Base-by-base conservation (phyloP, 2,329 filamentous ascomycete species). In the Xylaria sp. region DNA sequence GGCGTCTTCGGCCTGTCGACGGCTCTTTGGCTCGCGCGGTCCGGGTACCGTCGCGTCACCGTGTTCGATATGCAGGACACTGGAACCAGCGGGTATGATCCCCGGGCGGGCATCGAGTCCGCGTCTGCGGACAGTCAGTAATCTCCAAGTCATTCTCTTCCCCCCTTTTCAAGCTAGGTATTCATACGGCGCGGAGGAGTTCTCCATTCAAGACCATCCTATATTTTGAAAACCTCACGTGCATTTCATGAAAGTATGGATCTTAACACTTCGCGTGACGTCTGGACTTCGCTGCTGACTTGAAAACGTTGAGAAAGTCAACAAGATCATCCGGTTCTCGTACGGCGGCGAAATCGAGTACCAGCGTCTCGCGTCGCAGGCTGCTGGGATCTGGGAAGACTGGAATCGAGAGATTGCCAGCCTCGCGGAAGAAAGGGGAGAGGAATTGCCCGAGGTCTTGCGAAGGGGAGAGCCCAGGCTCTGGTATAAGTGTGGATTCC, bases 21-120 rank as follows among this genome's bases (percentile, higher is more conserved):
- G 7, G 82, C 82, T 1, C 71, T 84, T 31, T 80, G 82, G 69
- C 77, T 84, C 5, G 79, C 78, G 7, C 74, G 76, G 54, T 73
- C 80, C 11, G 84, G 84, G 3, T 86, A 85, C 71, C 76, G 22
- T 5, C 77, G 82, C 65, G 77, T 86, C 29, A 84, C 79, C 9
- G 78, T 86, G 11, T 77, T 86, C 38, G 84, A 87, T 71, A 79
- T 79, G 67, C 81, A 85, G 69, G 75, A 80, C 20, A 77, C 83
- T 38, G 77, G 81, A 13, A 61, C 79, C 38, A 75, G 76, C 0
- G 72, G 72, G 0, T 85, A 85, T 58, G 79, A 79, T 6, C 81
- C 81, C 60, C 68, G 75, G 0, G 65, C 74, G 0, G 83, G 83
- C 25, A 79, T 79, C 33, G 74, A 76, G 63, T 74, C 74, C 4